These are phyloP conservation scores for Capsicum baccatum DNA, from an alignment of 257 asterid genomes.

Conservation along the genomic window DNA sequence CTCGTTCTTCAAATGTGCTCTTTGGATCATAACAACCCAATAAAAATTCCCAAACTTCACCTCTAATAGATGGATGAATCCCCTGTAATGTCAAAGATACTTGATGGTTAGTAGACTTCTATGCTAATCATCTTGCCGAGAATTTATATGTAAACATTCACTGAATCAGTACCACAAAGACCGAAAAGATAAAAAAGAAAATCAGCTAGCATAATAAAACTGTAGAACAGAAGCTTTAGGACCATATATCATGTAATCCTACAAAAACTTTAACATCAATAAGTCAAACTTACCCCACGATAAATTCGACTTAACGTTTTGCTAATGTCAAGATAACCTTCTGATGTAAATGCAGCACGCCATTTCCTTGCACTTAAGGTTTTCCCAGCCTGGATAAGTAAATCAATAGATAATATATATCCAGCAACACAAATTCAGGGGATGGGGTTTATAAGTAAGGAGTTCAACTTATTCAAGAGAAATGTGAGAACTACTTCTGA, in stretches of 20 bases:
- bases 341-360: conserved; percentile 79
- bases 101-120: background rate
- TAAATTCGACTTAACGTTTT: conserved; percentile 79
- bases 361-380: conserved; percentile 91
- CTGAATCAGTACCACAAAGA: background rate
- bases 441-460: background rate
- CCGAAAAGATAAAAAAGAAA: background rate
- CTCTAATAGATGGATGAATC: conserved; percentile 95
- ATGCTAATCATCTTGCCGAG: background rate
- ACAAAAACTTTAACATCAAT: conserved; percentile 10
- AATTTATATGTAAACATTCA: background rate
- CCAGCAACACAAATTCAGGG: background rate
- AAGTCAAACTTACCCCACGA: conserved; percentile 71
- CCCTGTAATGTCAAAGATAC: conserved; percentile 55
- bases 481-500: background rate
- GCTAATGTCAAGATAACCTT: conserved; percentile 85
- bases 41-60: conserved; percentile 98
- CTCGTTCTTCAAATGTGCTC: conserved; percentile 89
- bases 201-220: background rate
- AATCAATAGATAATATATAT: background rate
- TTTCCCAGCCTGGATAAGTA: conserved; percentile 72
- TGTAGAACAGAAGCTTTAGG: background rate
- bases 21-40: conserved; percentile 88
- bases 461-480: conserved; percentile 24
- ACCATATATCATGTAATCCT: background rate